A percentile compares a stretch with the other conserved stretches of the same genome.
phyloP scores from a whole-genome alignment of 371 early-diverging fungal genomes.

The Blakeslea trispora region DNA sequence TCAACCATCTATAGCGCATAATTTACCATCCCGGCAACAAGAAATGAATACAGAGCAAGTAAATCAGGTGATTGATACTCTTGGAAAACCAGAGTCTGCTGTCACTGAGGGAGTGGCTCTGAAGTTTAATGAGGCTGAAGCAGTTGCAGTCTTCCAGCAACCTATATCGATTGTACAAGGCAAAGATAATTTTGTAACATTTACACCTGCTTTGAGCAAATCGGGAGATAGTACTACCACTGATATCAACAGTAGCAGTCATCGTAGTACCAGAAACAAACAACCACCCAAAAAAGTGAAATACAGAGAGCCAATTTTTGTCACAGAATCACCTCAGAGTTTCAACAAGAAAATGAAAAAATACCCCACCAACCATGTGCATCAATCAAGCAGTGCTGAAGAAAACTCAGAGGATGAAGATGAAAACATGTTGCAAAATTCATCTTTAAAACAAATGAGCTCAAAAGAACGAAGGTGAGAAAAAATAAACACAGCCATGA shows the following conservation, averaged over 20 bases:
- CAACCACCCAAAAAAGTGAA: constrained; percentile 10
- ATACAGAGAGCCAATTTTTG: constrained; percentile 27
- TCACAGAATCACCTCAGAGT: constrained; percentile 24
- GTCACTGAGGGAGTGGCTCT: neutral
- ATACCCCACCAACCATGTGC: neutral
- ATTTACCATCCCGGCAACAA: neutral
- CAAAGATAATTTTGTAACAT: constrained; percentile 19
- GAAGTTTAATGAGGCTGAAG: neutral
- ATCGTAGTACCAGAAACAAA: neutral
- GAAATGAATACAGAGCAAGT: neutral
- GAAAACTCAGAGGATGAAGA: constrained; percentile 23
- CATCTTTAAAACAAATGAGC: constrained; percentile 54
- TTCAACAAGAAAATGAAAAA: constrained; percentile 21
- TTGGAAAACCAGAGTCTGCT: too few species aligned
- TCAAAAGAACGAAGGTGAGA: constrained; percentile 66
- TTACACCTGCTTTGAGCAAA: constrained; percentile 3
- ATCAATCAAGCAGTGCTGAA: constrained; percentile 15
- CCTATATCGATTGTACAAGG: constrained; percentile 7
- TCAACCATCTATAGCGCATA: neutral
- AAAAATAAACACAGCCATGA: too few species aligned
- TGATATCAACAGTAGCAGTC: too few species aligned
- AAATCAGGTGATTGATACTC: neutral
- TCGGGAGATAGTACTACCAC: neutral
- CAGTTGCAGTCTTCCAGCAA: neutral
- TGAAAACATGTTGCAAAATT: neutral